phyloP scores from a whole-genome alignment of 192 early-diverging fungal species.

The Entomortierella chlamydospora region DNA sequence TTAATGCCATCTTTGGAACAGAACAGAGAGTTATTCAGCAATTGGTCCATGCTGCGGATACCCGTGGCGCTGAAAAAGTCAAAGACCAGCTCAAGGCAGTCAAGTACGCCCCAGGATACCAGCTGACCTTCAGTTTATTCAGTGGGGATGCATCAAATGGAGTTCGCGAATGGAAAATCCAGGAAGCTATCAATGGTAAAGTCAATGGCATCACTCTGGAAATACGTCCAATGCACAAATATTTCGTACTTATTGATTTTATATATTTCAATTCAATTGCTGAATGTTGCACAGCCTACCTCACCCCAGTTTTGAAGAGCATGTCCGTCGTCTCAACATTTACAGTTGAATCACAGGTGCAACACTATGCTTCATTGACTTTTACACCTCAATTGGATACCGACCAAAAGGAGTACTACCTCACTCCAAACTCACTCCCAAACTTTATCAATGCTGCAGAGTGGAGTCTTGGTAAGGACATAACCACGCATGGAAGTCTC shows the following conservation, averaged over 20 bases:
- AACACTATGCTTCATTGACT: constrained; percentile 84
- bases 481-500: neutral
- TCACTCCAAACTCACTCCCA: constrained; percentile 80
- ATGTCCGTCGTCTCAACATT: constrained; percentile 79
- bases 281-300: constrained; percentile 43
- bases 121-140: constrained; percentile 88
- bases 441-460: constrained; percentile 96
- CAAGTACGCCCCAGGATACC: constrained; percentile 88
- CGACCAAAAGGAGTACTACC: constrained; percentile 54
- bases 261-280: too few relatives aligned
- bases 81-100: constrained; percentile 74
- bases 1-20: constrained; percentile 35
- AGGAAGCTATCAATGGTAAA: constrained; percentile 72
- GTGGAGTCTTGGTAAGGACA: constrained; percentile 86
- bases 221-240: neutral
- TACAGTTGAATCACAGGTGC: constrained; percentile 84
- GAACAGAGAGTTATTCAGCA: constrained; percentile 37
- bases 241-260: too few relatives aligned
- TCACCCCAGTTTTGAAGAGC: constrained; percentile 79
- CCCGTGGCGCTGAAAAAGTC: constrained; percentile 31
- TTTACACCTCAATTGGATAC: constrained; percentile 67
- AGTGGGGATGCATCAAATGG: constrained; percentile 82
- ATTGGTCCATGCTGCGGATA: constrained; percentile 9
- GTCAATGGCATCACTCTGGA: neutral
- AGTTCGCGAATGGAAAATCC: constrained; percentile 85